Conservation (phyloP, 805 yeast genomes). For the Priceomyces haplophilus region DNA sequence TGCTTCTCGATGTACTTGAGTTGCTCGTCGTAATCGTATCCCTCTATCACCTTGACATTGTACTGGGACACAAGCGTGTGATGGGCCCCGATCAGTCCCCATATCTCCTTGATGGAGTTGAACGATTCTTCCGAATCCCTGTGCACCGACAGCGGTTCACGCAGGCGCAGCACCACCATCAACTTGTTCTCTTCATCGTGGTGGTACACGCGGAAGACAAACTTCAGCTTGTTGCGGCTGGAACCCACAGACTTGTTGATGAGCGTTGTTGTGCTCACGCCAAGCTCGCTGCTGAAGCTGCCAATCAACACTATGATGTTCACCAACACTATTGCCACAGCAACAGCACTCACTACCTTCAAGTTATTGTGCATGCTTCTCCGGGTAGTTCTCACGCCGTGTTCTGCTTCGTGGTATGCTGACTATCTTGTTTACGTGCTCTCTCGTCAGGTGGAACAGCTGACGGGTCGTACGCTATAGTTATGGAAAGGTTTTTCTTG, state of each 20-base stretch:
- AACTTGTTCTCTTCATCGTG: constrained; percentile 12
- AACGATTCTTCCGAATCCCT: neutral
- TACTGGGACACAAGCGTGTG: neutral
- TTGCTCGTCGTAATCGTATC: constrained; percentile 15
- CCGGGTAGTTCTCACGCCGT: too few species aligned
- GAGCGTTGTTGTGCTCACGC: too few species aligned
- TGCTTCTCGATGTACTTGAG: constrained; percentile 3
- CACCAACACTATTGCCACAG: neutral
- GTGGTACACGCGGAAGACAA: constrained; percentile 12
- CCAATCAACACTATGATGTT: neutral
- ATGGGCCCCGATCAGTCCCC: neutral
- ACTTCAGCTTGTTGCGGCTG: neutral
- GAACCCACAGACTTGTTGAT: neutral
- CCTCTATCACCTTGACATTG: constrained; percentile 15
- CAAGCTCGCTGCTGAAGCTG: neutral
- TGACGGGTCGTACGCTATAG: too few species aligned
- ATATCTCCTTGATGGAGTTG: neutral
- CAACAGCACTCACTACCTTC: neutral
- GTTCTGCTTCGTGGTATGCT: too few species aligned
- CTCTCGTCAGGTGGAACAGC: too few species aligned
- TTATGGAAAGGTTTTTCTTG: too few species aligned
- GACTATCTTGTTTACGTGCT: too few species aligned
- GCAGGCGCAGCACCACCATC: constrained; percentile 8
- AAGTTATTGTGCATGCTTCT: constrained; percentile 1
- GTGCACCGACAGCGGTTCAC: neutral